These are phyloP conservation scores for Hypoxylon sp. DNA, from an alignment of 2,329 filamentous ascomycete genomes.

Conservation along the genomic window DNA sequence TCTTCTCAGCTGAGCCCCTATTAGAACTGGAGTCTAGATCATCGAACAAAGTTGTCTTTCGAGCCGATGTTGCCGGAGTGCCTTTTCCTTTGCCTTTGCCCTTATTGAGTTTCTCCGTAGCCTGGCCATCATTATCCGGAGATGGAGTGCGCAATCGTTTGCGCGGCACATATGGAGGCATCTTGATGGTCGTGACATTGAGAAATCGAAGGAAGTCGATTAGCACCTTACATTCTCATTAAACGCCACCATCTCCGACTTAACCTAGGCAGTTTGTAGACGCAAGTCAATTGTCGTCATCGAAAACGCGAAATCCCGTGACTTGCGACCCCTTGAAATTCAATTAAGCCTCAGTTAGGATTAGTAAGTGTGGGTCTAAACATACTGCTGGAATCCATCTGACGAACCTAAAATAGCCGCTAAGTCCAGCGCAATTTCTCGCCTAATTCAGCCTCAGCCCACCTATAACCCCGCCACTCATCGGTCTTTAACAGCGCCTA, in stretches of 20 bases:
- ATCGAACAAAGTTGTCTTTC: conserved; percentile 73
- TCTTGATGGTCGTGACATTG: conserved; percentile 55
- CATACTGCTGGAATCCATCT: neutral
- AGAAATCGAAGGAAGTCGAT: conserved; percentile 9
- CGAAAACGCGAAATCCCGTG: conserved; percentile 53
- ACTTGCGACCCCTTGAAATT: conserved; percentile 31
- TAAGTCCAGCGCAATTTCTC: conserved; percentile 14
- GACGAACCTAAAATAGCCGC: conserved; percentile 16
- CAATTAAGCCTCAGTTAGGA: conserved; percentile 35
- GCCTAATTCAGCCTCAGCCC: conserved; percentile 38
- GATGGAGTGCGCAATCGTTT: conserved; percentile 73
- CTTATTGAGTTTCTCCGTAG: conserved; percentile 50
- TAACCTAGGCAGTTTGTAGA: neutral
- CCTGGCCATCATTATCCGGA: conserved; percentile 52
- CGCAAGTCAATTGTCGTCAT: conserved; percentile 47
- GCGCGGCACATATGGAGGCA: conserved; percentile 78
- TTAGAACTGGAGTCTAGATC: conserved; percentile 69
- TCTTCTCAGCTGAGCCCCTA: conserved; percentile 60
- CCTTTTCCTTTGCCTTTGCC: conserved; percentile 50
- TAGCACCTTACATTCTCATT: neutral
- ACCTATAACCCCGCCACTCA: conserved; percentile 34
- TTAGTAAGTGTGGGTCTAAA: conserved; percentile 8
- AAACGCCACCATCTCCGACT: conserved; percentile 9
- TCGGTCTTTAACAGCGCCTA: conserved; percentile 10
- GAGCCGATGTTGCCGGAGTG: conserved; percentile 51